These are phyloP conservation scores for Rhodocollybia butyracea DNA, from an alignment of 768 basidiomycete genomes.

Conservation along the genomic window DNA sequence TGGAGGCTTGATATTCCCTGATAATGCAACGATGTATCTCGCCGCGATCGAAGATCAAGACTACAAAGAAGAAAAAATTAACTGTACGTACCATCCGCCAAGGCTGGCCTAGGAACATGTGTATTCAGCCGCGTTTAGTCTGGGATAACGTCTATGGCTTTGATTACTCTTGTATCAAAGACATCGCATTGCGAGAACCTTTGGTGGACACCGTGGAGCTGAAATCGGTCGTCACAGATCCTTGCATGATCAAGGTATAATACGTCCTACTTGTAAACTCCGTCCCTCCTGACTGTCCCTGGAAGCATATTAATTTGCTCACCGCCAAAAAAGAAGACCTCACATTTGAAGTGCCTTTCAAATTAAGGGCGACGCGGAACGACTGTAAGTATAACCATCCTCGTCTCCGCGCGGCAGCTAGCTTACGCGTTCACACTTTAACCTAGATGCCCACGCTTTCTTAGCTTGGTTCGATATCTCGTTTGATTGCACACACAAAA, in stretches of 20 bases:
- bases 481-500: slow-evolving; percentile 95
- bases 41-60: slow-evolving; percentile 99
- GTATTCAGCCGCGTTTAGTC: slow-evolving; percentile 48
- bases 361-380: slow-evolving; percentile 77
- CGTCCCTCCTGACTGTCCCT: not conserved
- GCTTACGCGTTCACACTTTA: not conserved
- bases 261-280: not conserved
- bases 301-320: slow-evolving; percentile 80
- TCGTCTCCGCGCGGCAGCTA: not conserved
- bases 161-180: slow-evolving; percentile 99
- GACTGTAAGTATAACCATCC: slow-evolving; percentile 77
- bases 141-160: slow-evolving; percentile 99
- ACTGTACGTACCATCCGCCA: slow-evolving; percentile 69
- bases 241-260: slow-evolving; percentile 80
- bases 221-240: slow-evolving; percentile 92
- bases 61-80: slow-evolving; percentile 99
- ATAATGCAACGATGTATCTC: slow-evolving; percentile 86
- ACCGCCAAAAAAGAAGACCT: slow-evolving; percentile 96
- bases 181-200: slow-evolving; percentile 94
- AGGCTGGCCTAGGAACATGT: not conserved
- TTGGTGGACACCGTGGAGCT: slow-evolving; percentile 98
- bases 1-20: slow-evolving; percentile 92
- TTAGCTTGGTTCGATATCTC: slow-evolving; percentile 98
- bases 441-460: slow-evolving; percentile 90
- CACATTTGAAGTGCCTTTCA: slow-evolving; percentile 78